A percentile compares a stretch with the other conserved stretches of the same genome.
These are phyloP conservation scores for Cucurbita argyrosperma DNA, from an alignment of 306 rosid genomes.

Conservation along the genomic window DNA sequence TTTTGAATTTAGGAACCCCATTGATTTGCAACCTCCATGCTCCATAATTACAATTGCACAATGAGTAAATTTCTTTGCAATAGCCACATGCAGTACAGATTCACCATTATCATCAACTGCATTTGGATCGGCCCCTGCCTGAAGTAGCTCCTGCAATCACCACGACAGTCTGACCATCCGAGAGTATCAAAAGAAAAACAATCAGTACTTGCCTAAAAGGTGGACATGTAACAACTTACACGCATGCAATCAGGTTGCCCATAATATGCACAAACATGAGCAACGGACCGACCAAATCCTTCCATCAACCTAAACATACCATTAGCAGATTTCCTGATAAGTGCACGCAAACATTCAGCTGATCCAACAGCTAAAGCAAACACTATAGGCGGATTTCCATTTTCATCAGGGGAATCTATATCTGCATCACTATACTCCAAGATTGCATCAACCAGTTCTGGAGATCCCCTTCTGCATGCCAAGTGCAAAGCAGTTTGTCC, in stretches of 20 bases:
- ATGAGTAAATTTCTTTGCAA: conserved; percentile 83
- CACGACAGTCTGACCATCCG: neutral
- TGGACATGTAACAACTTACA: conserved; percentile 33
- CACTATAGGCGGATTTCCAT: conserved; percentile 96
- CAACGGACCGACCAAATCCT: conserved; percentile 84
- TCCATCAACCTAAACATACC: conserved; percentile 80
- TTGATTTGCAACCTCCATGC: conserved; percentile 92
- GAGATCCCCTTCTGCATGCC: conserved; percentile 93
- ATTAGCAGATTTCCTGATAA: conserved; percentile 69
- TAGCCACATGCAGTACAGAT: conserved; percentile 87
- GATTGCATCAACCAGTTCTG: conserved; percentile 81
- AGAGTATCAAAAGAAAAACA: conserved; percentile 1
- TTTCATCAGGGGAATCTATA: conserved; percentile 86
- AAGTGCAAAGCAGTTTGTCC: conserved; percentile 97
- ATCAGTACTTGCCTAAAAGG: conserved; percentile 4
- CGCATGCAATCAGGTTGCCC: conserved; percentile 99
- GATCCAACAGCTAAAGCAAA: conserved; percentile 98
- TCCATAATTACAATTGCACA: conserved; percentile 92
- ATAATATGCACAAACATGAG: conserved; percentile 96
- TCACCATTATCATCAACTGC: conserved; percentile 97
- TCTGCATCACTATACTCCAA: conserved; percentile 64
- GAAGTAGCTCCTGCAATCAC: conserved; percentile 60
- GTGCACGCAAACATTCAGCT: conserved; percentile 74
- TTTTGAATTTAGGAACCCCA: conserved; percentile 68
- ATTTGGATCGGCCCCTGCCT: conserved; percentile 97